Percentiles rank a stretch among this genome's conserved stretches.
phyloP scores from a whole-genome alignment of 768 basidiomycete species.

The Boletus vermiculosoides region DNA sequence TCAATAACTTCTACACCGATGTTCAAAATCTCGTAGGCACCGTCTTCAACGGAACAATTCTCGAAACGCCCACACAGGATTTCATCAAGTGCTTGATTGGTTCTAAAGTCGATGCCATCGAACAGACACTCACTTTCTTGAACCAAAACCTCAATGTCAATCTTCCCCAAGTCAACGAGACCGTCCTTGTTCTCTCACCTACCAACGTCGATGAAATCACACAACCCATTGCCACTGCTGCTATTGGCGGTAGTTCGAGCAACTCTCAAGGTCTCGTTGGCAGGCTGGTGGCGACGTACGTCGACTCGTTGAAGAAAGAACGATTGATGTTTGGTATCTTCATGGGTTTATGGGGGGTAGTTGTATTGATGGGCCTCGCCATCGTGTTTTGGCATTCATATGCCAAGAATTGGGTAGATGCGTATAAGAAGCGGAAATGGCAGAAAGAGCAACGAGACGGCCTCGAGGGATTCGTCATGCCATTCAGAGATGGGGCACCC shows the following conservation, averaged over 20 bases:
- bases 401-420: slow-evolving; percentile 47
- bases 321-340: slow-evolving; percentile 82
- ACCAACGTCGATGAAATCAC: slow-evolving; percentile 69
- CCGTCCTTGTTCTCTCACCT: slow-evolving; percentile 75
- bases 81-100: slow-evolving; percentile 91
- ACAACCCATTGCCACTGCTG: slow-evolving; percentile 79
- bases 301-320: slow-evolving; percentile 71
- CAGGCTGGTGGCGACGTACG: slow-evolving; percentile 71
- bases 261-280: slow-evolving; percentile 65
- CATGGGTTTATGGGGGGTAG: slow-evolving; percentile 78
- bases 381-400: slow-evolving; percentile 75
- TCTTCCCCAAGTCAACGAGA: slow-evolving; percentile 74
- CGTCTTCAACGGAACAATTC: slow-evolving; percentile 82
- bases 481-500: slow-evolving; percentile 17
- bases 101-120: slow-evolving; percentile 83
- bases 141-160: slow-evolving; percentile 82
- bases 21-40: slow-evolving; percentile 74
- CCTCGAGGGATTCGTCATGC: slow-evolving; percentile 42
- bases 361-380: slow-evolving; percentile 74
- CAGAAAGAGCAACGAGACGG: slow-evolving; percentile 50
- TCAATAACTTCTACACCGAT: slow-evolving; percentile 84
- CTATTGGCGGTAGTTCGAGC: slow-evolving; percentile 57
- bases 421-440: slow-evolving; percentile 49
- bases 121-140: slow-evolving; percentile 87
- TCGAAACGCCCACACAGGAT: slow-evolving; percentile 78